A percentile compares a stretch with the other conserved stretches of the same genome.
Conservation (phyloP, 208 protist species). For the Leishmania mexicana region DNA sequence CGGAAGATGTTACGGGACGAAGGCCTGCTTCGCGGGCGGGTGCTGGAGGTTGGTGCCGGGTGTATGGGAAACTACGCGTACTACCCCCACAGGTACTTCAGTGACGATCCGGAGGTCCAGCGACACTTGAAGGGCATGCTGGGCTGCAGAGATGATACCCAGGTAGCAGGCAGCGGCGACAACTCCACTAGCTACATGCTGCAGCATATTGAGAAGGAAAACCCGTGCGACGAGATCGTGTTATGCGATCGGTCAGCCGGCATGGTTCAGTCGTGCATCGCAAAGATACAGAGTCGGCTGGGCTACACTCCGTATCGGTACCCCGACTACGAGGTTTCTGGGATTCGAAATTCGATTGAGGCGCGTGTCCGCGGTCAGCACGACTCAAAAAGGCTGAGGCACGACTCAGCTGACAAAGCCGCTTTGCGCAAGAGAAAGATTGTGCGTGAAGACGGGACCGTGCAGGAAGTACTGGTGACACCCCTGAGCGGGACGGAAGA, state of each 20-base stretch:
- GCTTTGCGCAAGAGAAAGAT: conserved; percentile 47
- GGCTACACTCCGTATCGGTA: conserved; percentile 81
- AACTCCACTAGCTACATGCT: conserved; percentile 38
- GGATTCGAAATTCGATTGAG: conserved; percentile 39
- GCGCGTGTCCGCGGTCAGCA: conserved; percentile 9
- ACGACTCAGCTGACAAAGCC: conserved; percentile 11
- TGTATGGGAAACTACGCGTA: conserved; percentile 75
- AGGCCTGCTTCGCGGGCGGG: conserved; percentile 59
- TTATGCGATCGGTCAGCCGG: conserved; percentile 75
- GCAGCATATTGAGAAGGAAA: conserved; percentile 37
- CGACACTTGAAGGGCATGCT: conserved; percentile 29
- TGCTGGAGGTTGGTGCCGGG: conserved; percentile 85
- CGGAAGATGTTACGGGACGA: conserved; percentile 73
- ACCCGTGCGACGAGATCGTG: conserved; percentile 66
- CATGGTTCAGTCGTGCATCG: conserved; percentile 70
- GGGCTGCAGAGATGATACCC: not conserved
- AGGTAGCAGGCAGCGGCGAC: conserved; percentile 2
- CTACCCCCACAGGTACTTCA: conserved; percentile 53
- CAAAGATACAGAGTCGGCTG: conserved; percentile 54
- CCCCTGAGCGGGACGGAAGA: conserved; percentile 43
- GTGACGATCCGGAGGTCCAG: conserved; percentile 44
- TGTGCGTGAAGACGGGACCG: conserved; percentile 53
- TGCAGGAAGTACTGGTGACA: conserved; percentile 53
- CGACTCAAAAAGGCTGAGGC: not conserved
- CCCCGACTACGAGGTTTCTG: conserved; percentile 70